phyloP scores from a whole-genome alignment of 2,329 filamentous ascomycete species.

The Aspergillus sojae region DNA sequence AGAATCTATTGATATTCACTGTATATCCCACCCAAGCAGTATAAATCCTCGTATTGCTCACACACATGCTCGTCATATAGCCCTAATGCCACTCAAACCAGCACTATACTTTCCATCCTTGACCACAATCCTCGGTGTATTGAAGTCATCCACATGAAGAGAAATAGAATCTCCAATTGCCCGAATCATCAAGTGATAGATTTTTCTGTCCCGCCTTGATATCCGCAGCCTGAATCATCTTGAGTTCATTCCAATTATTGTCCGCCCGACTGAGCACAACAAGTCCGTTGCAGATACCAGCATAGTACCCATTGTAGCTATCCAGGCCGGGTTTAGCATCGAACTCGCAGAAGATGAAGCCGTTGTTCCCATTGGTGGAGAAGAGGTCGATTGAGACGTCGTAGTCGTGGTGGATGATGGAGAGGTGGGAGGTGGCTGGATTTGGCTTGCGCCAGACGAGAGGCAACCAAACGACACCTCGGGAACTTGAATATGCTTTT shows the following conservation, averaged over 20 bases:
- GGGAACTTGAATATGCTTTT: neutral
- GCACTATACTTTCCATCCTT: no score
- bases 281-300: neutral
- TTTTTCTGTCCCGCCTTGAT: neutral
- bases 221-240: neutral
- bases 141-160: neutral
- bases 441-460: neutral
- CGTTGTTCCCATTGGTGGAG: neutral
- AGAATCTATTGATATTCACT: no score
- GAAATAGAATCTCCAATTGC: neutral
- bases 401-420: neutral
- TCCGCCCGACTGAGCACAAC: neutral
- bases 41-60: no score
- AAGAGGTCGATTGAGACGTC: neutral
- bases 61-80: no score
- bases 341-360: neutral
- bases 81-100: no score
- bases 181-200: neutral
- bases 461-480: neutral
- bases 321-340: neutral
- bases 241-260: neutral
- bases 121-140: no score
- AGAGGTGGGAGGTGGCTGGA: neutral
- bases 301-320: neutral
- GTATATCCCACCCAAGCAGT: no score